phyloP scores from a whole-genome alignment of 2,329 filamentous ascomycete species.

The Trichophyton schoenleinii region DNA sequence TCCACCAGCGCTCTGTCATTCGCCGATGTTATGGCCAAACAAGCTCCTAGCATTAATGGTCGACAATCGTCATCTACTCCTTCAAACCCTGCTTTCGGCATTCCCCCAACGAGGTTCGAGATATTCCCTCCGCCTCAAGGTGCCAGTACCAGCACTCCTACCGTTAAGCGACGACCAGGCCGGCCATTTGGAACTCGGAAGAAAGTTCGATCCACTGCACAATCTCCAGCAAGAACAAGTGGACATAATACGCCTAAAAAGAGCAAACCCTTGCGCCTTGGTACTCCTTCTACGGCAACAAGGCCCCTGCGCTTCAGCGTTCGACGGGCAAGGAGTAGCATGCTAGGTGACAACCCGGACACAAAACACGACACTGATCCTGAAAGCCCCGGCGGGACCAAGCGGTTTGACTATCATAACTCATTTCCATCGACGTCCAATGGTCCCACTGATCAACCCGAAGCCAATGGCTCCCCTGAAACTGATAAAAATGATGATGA shows the following conservation, averaged over 20 bases:
- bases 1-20: constrained; percentile 22
- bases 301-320: constrained; percentile 16
- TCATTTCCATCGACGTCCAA: neutral
- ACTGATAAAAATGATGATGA: neutral
- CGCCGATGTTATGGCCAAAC: constrained; percentile 11
- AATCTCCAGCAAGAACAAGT: constrained; percentile 23
- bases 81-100: constrained; percentile 23
- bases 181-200: constrained; percentile 25
- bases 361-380: neutral
- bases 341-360: constrained; percentile 16
- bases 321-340: constrained; percentile 23
- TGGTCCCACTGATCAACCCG: neutral
- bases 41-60: constrained; percentile 19
- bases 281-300: constrained; percentile 19
- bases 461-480: neutral
- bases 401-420: neutral
- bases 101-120: constrained; percentile 32
- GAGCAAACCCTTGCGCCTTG: constrained; percentile 19
- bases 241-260: constrained; percentile 28
- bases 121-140: constrained; percentile 31
- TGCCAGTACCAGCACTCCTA: constrained; percentile 14
- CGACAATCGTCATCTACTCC: constrained; percentile 10
- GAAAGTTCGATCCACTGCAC: constrained; percentile 19
- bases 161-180: constrained; percentile 26
- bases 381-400: constrained; percentile 3